phyloP scores from a whole-genome alignment of 2,329 filamentous ascomycete genomes.

The Balansia obtecta region DNA sequence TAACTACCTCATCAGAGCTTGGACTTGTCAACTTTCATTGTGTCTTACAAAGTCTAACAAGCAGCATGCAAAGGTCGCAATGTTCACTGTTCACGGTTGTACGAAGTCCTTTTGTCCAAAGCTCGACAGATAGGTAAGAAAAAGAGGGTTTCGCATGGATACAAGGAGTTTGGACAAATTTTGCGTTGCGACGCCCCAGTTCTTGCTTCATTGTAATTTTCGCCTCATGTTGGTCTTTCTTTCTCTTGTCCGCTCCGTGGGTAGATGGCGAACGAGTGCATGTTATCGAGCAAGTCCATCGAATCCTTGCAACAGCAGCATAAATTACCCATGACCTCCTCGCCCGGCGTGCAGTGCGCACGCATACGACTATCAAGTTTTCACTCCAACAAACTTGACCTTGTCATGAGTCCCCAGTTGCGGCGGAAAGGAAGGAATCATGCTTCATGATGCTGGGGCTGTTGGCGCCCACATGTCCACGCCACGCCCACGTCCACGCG shows the following conservation, averaged over 20 bases:
- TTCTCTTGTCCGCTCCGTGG: background rate
- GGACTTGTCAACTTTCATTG: background rate
- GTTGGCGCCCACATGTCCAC: background rate
- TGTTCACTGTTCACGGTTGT: background rate
- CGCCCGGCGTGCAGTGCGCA: background rate
- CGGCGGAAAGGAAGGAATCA: background rate
- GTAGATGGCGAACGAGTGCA: background rate
- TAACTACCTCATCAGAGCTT: no score
- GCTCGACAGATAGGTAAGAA: constrained; percentile 1
- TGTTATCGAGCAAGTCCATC: background rate
- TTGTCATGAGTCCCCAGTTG: background rate
- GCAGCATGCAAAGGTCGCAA: constrained; percentile 3
- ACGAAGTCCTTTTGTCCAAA: background rate
- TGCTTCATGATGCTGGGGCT: background rate
- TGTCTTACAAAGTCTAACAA: background rate
- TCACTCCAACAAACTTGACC: background rate
- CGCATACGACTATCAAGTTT: background rate
- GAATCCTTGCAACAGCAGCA: background rate
- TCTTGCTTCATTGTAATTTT: background rate
- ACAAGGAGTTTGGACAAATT: background rate
- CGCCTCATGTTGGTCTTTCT: background rate
- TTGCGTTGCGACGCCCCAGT: constrained; percentile 3
- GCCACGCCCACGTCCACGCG: background rate
- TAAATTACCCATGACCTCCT: background rate
- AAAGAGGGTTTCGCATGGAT: background rate